Percentiles rank a stretch among this genome's conserved stretches.
These are phyloP conservation scores for Candida silvicultrix DNA, from an alignment of 805 yeast genomes.

Conservation along the genomic window DNA sequence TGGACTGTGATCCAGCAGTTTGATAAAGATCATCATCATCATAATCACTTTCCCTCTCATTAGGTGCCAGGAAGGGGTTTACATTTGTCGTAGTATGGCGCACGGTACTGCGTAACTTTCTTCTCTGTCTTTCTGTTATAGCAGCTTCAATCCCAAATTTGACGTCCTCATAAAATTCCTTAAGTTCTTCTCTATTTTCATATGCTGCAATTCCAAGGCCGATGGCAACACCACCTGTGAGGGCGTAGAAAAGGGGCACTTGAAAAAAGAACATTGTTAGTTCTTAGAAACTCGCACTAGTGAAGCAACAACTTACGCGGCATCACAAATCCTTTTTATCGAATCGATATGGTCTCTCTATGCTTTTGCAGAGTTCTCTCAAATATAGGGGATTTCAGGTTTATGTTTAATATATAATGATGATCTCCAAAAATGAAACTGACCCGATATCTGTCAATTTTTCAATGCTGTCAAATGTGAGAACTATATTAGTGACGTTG, in stretches of 20 bases:
- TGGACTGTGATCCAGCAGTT: not conserved
- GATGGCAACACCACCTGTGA: constrained; percentile 5
- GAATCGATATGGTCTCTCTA: no score
- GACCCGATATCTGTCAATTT: no score
- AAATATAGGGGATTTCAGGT: no score
- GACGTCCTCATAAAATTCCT: not conserved
- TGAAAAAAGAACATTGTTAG: no score
- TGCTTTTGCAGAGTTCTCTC: no score
- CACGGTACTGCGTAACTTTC: not conserved
- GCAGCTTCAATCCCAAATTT: not conserved
- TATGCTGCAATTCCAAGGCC: constrained; percentile 7
- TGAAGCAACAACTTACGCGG: no score
- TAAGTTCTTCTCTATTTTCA: constrained; percentile 4
- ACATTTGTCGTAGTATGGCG: not conserved
- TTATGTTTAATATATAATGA: no score
- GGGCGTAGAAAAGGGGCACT: not conserved
- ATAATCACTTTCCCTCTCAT: not conserved
- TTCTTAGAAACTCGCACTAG: no score
- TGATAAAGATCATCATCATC: not conserved
- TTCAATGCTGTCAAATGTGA: no score
- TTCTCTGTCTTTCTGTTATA: not conserved
- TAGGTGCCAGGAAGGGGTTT: not conserved
- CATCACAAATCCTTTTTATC: no score
- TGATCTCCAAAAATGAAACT: no score
- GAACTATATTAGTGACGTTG: no score